phyloP scores from a whole-genome alignment of 768 basidiomycete genomes.

The Daedaleopsis sinensis region DNA sequence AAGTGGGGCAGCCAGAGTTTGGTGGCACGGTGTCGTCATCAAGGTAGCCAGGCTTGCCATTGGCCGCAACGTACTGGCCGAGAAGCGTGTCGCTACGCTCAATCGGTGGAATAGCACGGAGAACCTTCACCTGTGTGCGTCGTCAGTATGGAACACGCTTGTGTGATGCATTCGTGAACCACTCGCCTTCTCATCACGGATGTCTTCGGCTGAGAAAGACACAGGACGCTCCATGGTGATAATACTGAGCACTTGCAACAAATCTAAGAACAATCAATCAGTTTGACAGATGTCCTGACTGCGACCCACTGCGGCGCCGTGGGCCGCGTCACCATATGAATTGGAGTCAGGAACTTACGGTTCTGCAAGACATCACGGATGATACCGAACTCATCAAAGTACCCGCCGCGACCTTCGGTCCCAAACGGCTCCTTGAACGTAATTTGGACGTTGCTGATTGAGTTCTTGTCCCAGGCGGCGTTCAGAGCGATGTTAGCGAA shows the following conservation, averaged over 20 bases:
- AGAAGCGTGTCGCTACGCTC: constrained; percentile 78
- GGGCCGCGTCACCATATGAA: neutral
- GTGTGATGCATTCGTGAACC: constrained; percentile 1
- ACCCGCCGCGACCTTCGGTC: constrained; percentile 99
- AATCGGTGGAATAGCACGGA: constrained; percentile 88
- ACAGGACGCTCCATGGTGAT: constrained; percentile 98
- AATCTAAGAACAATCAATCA: constrained; percentile 52
- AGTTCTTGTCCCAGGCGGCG: constrained; percentile 94
- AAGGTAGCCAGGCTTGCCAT: constrained; percentile 98
- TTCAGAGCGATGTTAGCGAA: constrained; percentile 94
- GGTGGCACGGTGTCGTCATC: constrained; percentile 96
- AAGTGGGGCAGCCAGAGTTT: constrained; percentile 92
- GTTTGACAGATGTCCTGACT: neutral
- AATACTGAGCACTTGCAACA: constrained; percentile 93
- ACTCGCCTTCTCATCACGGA: constrained; percentile 92
- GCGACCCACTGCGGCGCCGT: neutral
- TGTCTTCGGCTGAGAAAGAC: constrained; percentile 95
- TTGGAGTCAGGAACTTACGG: constrained; percentile 59
- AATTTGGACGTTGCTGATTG: constrained; percentile 95
- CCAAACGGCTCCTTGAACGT: constrained; percentile 99
- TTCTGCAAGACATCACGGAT: constrained; percentile 98
- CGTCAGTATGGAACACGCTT: constrained; percentile 20
- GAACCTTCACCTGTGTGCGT: constrained; percentile 87
- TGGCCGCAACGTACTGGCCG: constrained; percentile 89
- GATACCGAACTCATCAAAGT: constrained; percentile 99